These are phyloP conservation scores for Boletus insuetus DNA, from an alignment of 768 basidiomycete species.

Conservation along the genomic window DNA sequence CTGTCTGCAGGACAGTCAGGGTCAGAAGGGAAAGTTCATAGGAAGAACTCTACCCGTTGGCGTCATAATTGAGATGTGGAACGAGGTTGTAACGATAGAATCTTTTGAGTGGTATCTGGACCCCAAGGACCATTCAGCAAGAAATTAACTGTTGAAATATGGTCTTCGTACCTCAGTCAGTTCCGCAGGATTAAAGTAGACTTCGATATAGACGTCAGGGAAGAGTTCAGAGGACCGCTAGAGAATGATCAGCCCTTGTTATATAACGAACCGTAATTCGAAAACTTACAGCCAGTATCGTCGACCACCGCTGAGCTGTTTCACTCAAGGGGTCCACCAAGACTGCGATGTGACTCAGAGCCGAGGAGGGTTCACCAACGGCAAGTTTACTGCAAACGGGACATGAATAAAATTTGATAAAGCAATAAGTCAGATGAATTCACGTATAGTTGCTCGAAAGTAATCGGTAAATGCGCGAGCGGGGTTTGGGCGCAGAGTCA, in stretches of 20 bases:
- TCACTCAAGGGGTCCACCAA: slow-evolving; percentile 86
- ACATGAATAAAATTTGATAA: background rate
- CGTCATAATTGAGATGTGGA: slow-evolving; percentile 58
- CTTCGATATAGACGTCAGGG: slow-evolving; percentile 63
- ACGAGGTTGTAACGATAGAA: slow-evolving; percentile 84
- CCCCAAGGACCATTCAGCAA: background rate
- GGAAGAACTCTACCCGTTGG: slow-evolving; percentile 51
- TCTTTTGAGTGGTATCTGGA: slow-evolving; percentile 81
- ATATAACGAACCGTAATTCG: background rate
- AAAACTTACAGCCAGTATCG: slow-evolving; percentile 62
- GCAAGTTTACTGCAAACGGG: slow-evolving; percentile 53
- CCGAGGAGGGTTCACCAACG: slow-evolving; percentile 63
- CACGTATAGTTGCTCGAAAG: slow-evolving; percentile 67
- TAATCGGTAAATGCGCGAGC: slow-evolving; percentile 57
- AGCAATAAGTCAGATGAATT: slow-evolving; percentile 22
- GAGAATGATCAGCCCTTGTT: background rate
- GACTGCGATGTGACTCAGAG: slow-evolving; percentile 67
- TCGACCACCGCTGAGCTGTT: slow-evolving; percentile 81
- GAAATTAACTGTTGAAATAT: background rate
- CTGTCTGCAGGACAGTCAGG: slow-evolving; percentile 37
- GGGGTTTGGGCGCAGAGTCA: slow-evolving; percentile 57
- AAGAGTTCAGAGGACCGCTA: slow-evolving; percentile 39
- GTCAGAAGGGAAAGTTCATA: background rate
- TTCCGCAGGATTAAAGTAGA: slow-evolving; percentile 74
- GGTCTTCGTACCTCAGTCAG: slow-evolving; percentile 58